Evolutionary conservation across 169 alveolate species (phyloP).

Genomic region (Eimeria acervulina): DNA sequence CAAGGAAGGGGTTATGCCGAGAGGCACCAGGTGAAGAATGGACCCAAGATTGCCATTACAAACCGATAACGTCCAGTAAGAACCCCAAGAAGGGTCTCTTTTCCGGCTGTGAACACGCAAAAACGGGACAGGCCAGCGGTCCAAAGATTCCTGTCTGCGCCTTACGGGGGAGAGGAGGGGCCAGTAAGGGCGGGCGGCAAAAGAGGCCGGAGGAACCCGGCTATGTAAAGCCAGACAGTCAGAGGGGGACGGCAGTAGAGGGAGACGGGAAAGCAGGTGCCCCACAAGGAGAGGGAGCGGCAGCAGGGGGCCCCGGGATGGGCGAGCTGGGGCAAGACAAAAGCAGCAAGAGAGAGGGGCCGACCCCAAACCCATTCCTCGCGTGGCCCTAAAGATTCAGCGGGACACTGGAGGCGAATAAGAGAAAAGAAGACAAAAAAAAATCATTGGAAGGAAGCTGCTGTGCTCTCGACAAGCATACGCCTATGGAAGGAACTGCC

Average conservation of each 20-base stretch:
- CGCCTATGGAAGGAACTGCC: not conserved
- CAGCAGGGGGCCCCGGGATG: constrained; percentile 34
- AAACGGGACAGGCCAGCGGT: not conserved
- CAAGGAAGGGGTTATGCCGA: not conserved
- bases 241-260: not conserved
- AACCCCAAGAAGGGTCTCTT: too few relatives aligned
- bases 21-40: not conserved
- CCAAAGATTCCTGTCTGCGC: too few relatives aligned
- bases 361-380: constrained; percentile 16
- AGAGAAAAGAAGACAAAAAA: not conserved
- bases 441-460: constrained; percentile 13
- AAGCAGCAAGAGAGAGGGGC: not conserved
- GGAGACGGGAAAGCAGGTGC: not conserved
- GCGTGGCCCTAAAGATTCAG: not conserved
- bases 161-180: not conserved
- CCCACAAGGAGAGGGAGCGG: constrained; percentile 10
- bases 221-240: not conserved
- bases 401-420: not conserved
- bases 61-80: not conserved
- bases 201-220: not conserved
- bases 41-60: not conserved
- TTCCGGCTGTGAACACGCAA: not conserved
- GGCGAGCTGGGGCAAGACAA: constrained; percentile 32
- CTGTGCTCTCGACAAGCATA: not conserved
- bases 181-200: not conserved